Evolutionary conservation across 331 rosid species (phyloP).

Genomic region (Ulmus americana): DNA sequence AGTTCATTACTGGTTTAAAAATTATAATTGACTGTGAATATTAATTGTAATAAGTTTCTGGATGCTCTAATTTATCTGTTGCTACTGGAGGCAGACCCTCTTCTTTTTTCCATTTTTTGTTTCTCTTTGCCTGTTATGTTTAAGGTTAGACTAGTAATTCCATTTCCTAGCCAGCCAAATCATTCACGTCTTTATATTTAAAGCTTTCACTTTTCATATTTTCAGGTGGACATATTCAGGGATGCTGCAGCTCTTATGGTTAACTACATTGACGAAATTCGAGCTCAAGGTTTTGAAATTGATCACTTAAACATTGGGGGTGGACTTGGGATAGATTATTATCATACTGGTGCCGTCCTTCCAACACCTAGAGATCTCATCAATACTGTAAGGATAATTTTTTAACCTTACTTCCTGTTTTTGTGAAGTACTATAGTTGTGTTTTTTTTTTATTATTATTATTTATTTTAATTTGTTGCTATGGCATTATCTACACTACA

Average conservation of each 20-base stretch:
- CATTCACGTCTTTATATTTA: not conserved
- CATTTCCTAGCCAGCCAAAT: no score
- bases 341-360: conserved; percentile 79
- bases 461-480: no score
- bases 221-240: conserved; percentile 92
- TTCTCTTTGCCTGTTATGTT: no score
- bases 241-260: conserved; percentile 92
- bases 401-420: not conserved
- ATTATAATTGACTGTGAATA: not conserved
- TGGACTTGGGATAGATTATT: conserved; percentile 93
- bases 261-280: conserved; percentile 76
- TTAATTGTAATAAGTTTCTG: not conserved
- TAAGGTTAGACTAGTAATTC: no score
- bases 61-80: not conserved
- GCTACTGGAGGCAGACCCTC: not conserved
- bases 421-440: not conserved
- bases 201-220: not conserved
- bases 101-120: not conserved
- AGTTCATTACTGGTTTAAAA: not conserved
- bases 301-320: conserved; percentile 88
- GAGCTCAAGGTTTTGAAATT: conserved; percentile 86
- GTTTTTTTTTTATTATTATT: no score
- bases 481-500: no score
- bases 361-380: conserved; percentile 89
- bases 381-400: conserved; percentile 55